Conservation (phyloP, 345 rosid genomes). For the Euphorbia lathyris region DNA sequence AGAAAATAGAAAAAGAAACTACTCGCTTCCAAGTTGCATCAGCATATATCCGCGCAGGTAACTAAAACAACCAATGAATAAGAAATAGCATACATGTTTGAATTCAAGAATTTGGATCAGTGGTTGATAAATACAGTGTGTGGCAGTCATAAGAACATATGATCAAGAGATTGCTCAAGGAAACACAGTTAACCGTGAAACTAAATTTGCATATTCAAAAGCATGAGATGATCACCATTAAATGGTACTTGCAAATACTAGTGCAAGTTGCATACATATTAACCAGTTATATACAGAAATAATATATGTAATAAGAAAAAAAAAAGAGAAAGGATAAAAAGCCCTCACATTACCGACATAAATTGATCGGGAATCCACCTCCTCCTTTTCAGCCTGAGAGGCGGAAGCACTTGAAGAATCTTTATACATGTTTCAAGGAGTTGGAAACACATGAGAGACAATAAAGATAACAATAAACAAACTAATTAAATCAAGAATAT, state of each 20-base stretch:
- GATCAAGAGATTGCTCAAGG: neutral
- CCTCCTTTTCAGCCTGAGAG: conserved; percentile 89
- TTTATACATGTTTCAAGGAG: conserved; percentile 30
- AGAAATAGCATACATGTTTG: neutral
- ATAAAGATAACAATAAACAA: neutral
- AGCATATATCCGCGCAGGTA: neutral
- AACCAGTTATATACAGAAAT: neutral
- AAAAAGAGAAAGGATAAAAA: conserved; percentile 21
- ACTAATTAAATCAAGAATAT: neutral
- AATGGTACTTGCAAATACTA: conserved; percentile 4
- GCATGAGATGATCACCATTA: neutral
- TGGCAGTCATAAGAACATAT: neutral
- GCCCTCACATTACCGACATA: conserved; percentile 97
- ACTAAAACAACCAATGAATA: neutral
- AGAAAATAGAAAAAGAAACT: neutral
- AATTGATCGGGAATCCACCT: conserved; percentile 90
- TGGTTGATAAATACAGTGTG: neutral
- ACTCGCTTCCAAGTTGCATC: neutral
- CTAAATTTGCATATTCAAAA: neutral
- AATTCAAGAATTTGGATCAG: conserved; percentile 4
- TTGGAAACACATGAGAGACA: neutral
- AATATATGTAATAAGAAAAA: neutral
- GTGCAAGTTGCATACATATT: neutral
- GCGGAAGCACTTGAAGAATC: conserved; percentile 71
- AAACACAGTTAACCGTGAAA: neutral